phyloP scores from a whole-genome alignment of 768 basidiomycete species.

The Psilocybe sp. region DNA sequence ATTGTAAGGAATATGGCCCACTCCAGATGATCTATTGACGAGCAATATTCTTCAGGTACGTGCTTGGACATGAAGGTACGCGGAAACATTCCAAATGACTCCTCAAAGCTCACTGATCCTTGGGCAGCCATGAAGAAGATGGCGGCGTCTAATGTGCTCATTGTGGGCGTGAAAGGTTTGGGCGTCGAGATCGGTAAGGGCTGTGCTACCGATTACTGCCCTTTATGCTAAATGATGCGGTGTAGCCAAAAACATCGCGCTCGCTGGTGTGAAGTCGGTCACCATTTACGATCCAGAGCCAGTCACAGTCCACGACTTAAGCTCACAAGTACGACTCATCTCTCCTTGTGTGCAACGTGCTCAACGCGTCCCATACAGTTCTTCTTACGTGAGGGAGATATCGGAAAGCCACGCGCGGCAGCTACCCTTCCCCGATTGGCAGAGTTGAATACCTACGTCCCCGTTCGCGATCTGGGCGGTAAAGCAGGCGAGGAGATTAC shows the following conservation, averaged over 20 bases:
- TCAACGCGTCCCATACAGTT: constrained; percentile 51
- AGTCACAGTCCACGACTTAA: constrained; percentile 84
- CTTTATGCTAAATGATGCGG: constrained; percentile 4
- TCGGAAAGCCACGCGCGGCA: constrained; percentile 85
- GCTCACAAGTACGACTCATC: constrained; percentile 69
- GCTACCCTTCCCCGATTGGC: constrained; percentile 86
- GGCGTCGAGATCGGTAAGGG: constrained; percentile 88
- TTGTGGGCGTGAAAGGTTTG: constrained; percentile 88
- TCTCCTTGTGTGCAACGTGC: not conserved
- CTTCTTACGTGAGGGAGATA: constrained; percentile 84
- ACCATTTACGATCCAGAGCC: constrained; percentile 93
- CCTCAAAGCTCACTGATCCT: constrained; percentile 1
- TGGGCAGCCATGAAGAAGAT: constrained; percentile 97
- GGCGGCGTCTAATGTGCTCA: constrained; percentile 92
- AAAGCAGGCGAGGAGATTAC: constrained; percentile 73
- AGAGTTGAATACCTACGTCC: constrained; percentile 95
- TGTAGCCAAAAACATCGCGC: constrained; percentile 88
- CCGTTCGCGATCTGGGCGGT: constrained; percentile 84
- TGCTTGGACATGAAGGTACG: constrained; percentile 93
- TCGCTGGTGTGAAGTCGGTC: constrained; percentile 97
- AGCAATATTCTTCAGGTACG: constrained; percentile 53
- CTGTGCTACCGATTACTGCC: not conserved
- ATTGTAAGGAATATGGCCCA: constrained; percentile 53
- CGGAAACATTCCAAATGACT: not conserved
- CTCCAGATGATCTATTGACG: not conserved